phyloP scores from a whole-genome alignment of 495 filamentous ascomycete species.

The Penicillium atrosanguineum region DNA sequence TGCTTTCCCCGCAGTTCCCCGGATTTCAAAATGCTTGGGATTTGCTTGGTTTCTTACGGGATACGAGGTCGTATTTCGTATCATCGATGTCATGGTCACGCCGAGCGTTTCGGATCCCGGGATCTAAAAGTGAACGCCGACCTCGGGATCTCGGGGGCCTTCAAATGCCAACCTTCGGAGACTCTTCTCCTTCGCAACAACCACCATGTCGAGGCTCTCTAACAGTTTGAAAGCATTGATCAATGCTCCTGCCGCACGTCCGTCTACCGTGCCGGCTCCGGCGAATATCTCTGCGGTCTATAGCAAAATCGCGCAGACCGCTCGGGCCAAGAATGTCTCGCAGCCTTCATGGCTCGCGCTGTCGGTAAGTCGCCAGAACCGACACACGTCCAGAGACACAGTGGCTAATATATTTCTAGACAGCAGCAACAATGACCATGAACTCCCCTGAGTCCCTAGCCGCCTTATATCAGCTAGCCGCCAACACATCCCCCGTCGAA shows the following conservation, averaged over 20 bases:
- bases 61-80: neutral
- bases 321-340: slow-evolving; percentile 52
- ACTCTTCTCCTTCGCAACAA: neutral
- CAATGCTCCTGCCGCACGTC: slow-evolving; percentile 62
- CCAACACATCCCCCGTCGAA: slow-evolving; percentile 38
- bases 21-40: neutral
- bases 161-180: neutral
- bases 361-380: slow-evolving; percentile 46
- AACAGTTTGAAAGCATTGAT: slow-evolving; percentile 68
- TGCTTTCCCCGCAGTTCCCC: slow-evolving; percentile 14
- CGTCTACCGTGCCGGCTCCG: slow-evolving; percentile 63
- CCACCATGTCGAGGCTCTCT: slow-evolving; percentile 66
- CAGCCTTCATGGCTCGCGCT: slow-evolving; percentile 63
- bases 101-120: slow-evolving; percentile 1
- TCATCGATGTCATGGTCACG: neutral
- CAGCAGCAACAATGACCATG: slow-evolving; percentile 71
- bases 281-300: slow-evolving; percentile 58
- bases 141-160: neutral
- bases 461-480: slow-evolving; percentile 52
- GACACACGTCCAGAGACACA: neutral
- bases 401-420: slow-evolving; percentile 35
- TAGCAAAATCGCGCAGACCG: slow-evolving; percentile 54
- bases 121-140: slow-evolving; percentile 1
- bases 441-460: slow-evolving; percentile 67
- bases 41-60: neutral